A percentile compares a stretch with the other conserved stretches of the same genome.
Conservation (phyloP, 768 basidiomycete genomes). For the Lentinula boryana region DNA sequence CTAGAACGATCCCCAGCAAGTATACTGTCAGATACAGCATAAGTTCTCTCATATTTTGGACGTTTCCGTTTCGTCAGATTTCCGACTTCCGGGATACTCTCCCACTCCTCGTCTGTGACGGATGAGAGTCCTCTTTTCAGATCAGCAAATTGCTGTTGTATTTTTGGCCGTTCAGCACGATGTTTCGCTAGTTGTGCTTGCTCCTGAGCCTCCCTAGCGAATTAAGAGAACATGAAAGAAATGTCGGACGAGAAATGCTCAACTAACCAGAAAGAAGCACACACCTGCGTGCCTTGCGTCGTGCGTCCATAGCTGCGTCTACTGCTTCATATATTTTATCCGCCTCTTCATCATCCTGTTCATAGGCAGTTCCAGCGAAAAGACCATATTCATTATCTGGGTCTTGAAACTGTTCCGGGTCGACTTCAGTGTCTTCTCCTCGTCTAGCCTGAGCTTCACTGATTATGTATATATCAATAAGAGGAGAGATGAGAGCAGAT, state of each 20-base stretch:
- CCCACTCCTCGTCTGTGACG: constrained; percentile 92
- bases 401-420: constrained; percentile 91
- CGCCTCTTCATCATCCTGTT: constrained; percentile 96
- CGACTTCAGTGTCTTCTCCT: constrained; percentile 84
- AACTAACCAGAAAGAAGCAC: constrained; percentile 41
- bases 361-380: constrained; percentile 93
- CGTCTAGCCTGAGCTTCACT: constrained; percentile 84
- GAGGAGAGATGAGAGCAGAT: neutral
- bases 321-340: constrained; percentile 94
- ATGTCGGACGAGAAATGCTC: constrained; percentile 16
- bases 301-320: constrained; percentile 83
- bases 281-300: constrained; percentile 74
- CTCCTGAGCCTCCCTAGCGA: constrained; percentile 66
- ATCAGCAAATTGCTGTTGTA: constrained; percentile 94
- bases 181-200: constrained; percentile 67
- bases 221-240: constrained; percentile 14
- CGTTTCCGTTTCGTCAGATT: constrained; percentile 92
- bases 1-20: constrained; percentile 78
- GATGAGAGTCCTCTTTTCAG: constrained; percentile 83
- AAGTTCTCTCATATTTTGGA: constrained; percentile 77
- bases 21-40: constrained; percentile 91
- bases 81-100: constrained; percentile 90
- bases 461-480: neutral
- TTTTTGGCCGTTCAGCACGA: constrained; percentile 86
- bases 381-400: constrained; percentile 97